These are phyloP conservation scores for Nepenthes mirabilis DNA, from an alignment of 148 eudicot genomes.

Conservation along the genomic window DNA sequence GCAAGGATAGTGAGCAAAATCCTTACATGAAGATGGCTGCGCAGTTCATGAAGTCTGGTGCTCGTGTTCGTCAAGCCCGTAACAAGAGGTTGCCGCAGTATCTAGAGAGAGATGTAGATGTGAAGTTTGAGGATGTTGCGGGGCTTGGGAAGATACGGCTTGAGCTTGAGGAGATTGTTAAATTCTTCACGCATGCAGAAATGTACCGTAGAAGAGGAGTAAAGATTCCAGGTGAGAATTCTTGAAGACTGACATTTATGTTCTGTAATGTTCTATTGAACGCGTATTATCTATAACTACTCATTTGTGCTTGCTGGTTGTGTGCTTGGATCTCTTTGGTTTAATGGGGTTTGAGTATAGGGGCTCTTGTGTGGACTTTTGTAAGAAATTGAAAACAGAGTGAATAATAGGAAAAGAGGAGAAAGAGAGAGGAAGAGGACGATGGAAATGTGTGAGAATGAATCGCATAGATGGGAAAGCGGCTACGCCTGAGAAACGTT, in stretches of 20 bases:
- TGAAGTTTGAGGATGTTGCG: constrained; percentile 93
- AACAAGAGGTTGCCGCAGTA: constrained; percentile 56
- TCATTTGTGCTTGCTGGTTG: neutral
- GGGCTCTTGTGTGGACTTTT: too few relatives aligned
- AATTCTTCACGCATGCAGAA: constrained; percentile 88
- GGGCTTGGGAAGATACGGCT: constrained; percentile 91
- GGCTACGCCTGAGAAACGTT: too few relatives aligned
- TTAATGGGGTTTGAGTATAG: too few relatives aligned
- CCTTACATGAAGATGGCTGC: constrained; percentile 67
- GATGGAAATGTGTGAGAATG: too few relatives aligned
- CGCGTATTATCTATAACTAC: neutral
- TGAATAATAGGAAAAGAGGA: too few relatives aligned
- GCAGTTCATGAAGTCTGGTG: constrained; percentile 89
- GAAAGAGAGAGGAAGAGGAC: too few relatives aligned
- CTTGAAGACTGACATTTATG: neutral
- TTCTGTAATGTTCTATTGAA: neutral
- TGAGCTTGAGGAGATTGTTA: constrained; percentile 95
- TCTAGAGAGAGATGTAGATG: constrained; percentile 72
- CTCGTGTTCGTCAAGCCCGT: constrained; percentile 66
- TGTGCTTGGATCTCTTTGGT: neutral
- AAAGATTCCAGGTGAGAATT: constrained; percentile 66
- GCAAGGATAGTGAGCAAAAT: constrained; percentile 40
- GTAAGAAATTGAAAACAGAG: too few relatives aligned
- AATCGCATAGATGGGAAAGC: too few relatives aligned
- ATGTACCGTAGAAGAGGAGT: constrained; percentile 91